These are phyloP conservation scores for Inga oerstediana DNA, from an alignment of 306 rosid genomes.

Conservation along the genomic window DNA sequence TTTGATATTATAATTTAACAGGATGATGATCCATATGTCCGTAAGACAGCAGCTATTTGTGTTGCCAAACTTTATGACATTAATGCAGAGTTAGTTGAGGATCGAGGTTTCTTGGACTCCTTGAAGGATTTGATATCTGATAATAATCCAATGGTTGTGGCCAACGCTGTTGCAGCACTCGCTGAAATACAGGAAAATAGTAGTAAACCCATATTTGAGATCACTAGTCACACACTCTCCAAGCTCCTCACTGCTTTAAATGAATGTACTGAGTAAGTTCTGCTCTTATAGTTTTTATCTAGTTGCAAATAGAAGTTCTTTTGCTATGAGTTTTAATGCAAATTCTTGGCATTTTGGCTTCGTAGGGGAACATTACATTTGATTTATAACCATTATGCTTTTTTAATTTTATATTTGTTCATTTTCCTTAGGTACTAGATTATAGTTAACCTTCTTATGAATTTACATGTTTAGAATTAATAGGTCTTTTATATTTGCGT, in stretches of 20 bases:
- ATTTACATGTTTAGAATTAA: not conserved
- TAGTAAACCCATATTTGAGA: constrained; percentile 84
- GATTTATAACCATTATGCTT: constrained; percentile 14
- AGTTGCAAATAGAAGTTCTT: constrained; percentile 14
- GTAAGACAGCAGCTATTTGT: constrained; percentile 99
- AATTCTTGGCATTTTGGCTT: constrained; percentile 1
- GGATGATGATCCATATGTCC: constrained; percentile 99
- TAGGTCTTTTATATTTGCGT: not conserved
- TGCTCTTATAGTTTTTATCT: constrained; percentile 1
- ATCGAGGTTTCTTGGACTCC: constrained; percentile 93
- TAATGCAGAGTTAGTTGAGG: constrained; percentile 98
- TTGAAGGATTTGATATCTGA: constrained; percentile 99
- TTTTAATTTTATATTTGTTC: constrained; percentile 27
- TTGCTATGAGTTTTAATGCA: not conserved
- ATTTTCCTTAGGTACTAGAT: not conserved
- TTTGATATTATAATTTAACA: constrained; percentile 47
- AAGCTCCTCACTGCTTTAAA: constrained; percentile 98
- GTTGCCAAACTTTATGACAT: constrained; percentile 99
- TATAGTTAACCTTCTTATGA: constrained; percentile 1
- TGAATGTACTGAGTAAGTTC: constrained; percentile 97
- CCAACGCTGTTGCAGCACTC: constrained; percentile 97
- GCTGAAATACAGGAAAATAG: constrained; percentile 97
- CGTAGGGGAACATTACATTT: constrained; percentile 16
- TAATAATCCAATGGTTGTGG: constrained; percentile 99
- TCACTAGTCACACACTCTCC: constrained; percentile 82